These are phyloP conservation scores for Euclidium syriacum DNA, from an alignment of 345 rosid species.

Conservation along the genomic window DNA sequence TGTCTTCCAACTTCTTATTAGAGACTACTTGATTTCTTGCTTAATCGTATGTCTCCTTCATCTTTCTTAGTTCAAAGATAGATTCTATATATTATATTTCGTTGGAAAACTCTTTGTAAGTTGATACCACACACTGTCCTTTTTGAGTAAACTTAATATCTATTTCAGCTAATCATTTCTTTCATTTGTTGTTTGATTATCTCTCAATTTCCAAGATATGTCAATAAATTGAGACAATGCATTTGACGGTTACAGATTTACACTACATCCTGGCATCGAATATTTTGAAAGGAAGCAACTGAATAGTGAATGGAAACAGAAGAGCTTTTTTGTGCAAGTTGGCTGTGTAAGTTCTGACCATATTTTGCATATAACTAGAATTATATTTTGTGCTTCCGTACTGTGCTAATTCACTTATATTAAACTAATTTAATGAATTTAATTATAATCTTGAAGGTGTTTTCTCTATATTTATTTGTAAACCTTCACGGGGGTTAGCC, in stretches of 20 bases:
- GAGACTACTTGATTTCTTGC: background rate
- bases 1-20: background rate
- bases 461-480: background rate
- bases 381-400: background rate
- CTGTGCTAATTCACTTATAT: background rate
- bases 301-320: background rate
- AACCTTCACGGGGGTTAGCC: constrained; percentile 14
- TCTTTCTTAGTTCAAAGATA: background rate
- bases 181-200: background rate
- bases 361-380: constrained; percentile 6
- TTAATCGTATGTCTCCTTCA: background rate
- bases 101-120: too few relatives aligned
- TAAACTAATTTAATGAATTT: background rate
- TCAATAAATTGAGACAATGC: background rate
- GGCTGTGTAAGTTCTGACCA: constrained; percentile 10
- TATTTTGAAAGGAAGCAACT: constrained; percentile 6
- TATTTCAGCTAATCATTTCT: background rate
- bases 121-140: too few relatives aligned
- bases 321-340: constrained; percentile 9
- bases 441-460: background rate
- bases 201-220: background rate
- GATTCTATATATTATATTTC: too few relatives aligned
- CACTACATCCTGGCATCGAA: background rate
- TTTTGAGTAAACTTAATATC: too few relatives aligned
- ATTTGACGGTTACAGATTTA: background rate